Conservation (phyloP, 2,329 filamentous ascomycete genomes). For the Diatrype stigma region DNA sequence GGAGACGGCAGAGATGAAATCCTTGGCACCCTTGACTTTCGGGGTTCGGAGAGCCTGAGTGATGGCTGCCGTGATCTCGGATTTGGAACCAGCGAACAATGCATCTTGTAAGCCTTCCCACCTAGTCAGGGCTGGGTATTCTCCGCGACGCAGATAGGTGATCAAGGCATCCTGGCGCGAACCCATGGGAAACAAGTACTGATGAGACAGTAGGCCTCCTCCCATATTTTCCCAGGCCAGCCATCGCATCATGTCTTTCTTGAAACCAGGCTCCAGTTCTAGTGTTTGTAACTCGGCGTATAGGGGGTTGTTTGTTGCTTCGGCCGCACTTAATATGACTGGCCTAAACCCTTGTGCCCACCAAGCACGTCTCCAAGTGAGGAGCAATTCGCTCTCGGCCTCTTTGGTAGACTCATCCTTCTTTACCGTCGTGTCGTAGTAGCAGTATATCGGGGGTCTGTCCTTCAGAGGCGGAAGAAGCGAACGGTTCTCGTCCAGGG, state of each 20-base stretch:
- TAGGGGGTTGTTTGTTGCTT: slow-evolving; percentile 78
- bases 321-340: slow-evolving; percentile 71
- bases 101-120: slow-evolving; percentile 69
- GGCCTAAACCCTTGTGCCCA: slow-evolving; percentile 92
- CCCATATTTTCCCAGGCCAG: slow-evolving; percentile 91
- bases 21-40: slow-evolving; percentile 52
- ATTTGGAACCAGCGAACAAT: slow-evolving; percentile 67
- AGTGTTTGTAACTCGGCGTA: slow-evolving; percentile 66
- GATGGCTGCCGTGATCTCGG: slow-evolving; percentile 59
- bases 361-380: slow-evolving; percentile 91
- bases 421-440: slow-evolving; percentile 68
- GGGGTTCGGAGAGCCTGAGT: slow-evolving; percentile 54
- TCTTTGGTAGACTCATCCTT: slow-evolving; percentile 62
- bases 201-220: slow-evolving; percentile 73
- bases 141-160: slow-evolving; percentile 67
- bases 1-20: slow-evolving; percentile 59
- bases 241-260: slow-evolving; percentile 75
- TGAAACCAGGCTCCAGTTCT: slow-evolving; percentile 57
- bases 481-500: slow-evolving; percentile 75
- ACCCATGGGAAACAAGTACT: slow-evolving; percentile 81
- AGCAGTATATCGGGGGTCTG: slow-evolving; percentile 81
- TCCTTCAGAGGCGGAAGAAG: slow-evolving; percentile 72
- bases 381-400: slow-evolving; percentile 72
- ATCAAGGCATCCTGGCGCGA: slow-evolving; percentile 68
- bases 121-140: slow-evolving; percentile 68